phyloP scores from a whole-genome alignment of 2,329 filamentous ascomycete species.

The Ceratocystis eucalypticola region DNA sequence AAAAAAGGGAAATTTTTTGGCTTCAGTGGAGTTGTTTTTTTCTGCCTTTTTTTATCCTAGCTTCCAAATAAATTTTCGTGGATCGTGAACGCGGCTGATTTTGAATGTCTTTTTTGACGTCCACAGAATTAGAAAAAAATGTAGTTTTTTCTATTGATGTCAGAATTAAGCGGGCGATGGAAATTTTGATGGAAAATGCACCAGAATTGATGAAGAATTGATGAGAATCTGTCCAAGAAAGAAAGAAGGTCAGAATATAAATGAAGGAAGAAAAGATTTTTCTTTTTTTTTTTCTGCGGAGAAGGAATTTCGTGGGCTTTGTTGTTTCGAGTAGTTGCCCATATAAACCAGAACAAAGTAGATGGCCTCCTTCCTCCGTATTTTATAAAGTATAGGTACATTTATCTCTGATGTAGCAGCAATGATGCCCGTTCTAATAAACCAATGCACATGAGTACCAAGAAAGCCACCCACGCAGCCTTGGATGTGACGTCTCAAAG shows the following conservation, averaged over 20 bases:
- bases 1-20: conserved; percentile 9
- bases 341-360: not conserved
- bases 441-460: too few species aligned
- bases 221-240: not conserved
- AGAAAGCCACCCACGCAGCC: too few species aligned
- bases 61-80: conserved; percentile 10
- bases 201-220: not conserved
- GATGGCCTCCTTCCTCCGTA: too few species aligned
- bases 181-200: not conserved
- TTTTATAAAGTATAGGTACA: too few species aligned
- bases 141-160: not conserved
- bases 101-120: not conserved
- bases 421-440: too few species aligned
- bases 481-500: too few species aligned
- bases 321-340: not conserved
- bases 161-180: not conserved
- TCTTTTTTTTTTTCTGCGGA: not conserved
- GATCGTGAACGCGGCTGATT: not conserved
- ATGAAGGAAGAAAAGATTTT: not conserved
- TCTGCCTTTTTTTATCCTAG: conserved; percentile 2
- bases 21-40: conserved; percentile 13
- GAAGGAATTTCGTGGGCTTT: not conserved
- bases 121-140: not conserved
- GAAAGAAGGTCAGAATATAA: not conserved
- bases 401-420: too few species aligned